These are phyloP conservation scores for Fistulina hepatica DNA, from an alignment of 1,284 basidiomycete genomes.

Conservation along the genomic window DNA sequence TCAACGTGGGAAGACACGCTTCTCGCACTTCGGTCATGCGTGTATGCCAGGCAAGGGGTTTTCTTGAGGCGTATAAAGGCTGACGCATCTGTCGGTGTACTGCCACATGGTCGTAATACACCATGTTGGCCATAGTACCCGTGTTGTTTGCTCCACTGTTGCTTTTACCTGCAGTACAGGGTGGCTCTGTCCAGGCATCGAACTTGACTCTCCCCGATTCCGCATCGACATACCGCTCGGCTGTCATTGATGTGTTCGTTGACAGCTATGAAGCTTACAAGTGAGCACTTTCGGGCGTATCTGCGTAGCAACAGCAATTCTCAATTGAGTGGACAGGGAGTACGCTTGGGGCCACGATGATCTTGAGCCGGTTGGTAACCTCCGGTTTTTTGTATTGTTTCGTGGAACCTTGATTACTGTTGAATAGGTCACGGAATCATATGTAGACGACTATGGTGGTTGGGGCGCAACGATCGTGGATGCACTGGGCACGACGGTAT, in stretches of 20 bases:
- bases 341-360: slow-evolving; percentile 45
- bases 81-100: no score
- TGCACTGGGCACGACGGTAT: slow-evolving; percentile 34
- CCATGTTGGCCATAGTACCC: no score
- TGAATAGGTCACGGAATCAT: background rate
- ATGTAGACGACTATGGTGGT: slow-evolving; percentile 33
- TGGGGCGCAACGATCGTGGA: slow-evolving; percentile 46
- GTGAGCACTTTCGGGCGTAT: slow-evolving; percentile 2
- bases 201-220: slow-evolving; percentile 9
- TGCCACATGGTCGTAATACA: no score
- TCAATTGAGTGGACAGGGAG: slow-evolving; percentile 21
- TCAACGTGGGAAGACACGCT: no score
- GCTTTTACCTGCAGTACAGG: no score
- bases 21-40: no score
- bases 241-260: slow-evolving; percentile 12
- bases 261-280: slow-evolving; percentile 14
- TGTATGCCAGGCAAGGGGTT: no score
- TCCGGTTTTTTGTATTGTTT: slow-evolving; percentile 20
- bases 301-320: background rate
- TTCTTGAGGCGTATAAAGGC: no score
- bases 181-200: slow-evolving; percentile 8
- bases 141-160: background rate
- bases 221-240: slow-evolving; percentile 6
- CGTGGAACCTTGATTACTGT: background rate
- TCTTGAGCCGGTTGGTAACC: slow-evolving; percentile 30